Evolutionary conservation across 176 grass and related monocot genomes (phyloP).

Genomic region (Hsuehochloa calcarea): DNA sequence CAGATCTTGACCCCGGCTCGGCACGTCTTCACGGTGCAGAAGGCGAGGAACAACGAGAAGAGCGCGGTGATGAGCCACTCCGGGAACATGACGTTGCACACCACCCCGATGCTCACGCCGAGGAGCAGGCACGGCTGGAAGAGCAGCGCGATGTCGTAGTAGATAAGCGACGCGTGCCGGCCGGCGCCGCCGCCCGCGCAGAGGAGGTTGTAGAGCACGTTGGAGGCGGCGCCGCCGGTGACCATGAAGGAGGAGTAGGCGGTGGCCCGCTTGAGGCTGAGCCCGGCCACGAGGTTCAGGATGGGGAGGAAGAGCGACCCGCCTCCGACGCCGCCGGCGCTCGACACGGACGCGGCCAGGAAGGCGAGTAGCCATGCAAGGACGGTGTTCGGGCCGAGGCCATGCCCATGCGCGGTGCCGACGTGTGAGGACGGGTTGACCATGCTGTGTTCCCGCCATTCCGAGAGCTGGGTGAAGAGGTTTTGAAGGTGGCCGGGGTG

Average conservation of each 20-base stretch:
- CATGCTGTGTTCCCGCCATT: slow-evolving; percentile 47
- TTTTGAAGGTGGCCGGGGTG: slow-evolving; percentile 15
- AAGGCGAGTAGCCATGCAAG: slow-evolving; percentile 54
- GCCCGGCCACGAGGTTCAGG: slow-evolving; percentile 58
- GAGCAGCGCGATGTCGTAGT: slow-evolving; percentile 70
- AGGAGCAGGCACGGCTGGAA: slow-evolving; percentile 79
- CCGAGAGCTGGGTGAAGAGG: slow-evolving; percentile 33
- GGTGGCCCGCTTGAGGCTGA: slow-evolving; percentile 64
- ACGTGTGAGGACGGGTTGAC: not conserved
- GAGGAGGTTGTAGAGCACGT: slow-evolving; percentile 65
- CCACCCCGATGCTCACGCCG: slow-evolving; percentile 75
- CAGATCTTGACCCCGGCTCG: slow-evolving; percentile 65
- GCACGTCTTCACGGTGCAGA: slow-evolving; percentile 63
- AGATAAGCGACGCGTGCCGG: slow-evolving; percentile 29
- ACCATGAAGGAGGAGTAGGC: slow-evolving; percentile 79
- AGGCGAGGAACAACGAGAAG: slow-evolving; percentile 66
- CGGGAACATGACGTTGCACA: slow-evolving; percentile 79
- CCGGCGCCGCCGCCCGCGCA: not conserved
- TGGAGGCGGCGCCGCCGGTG: slow-evolving; percentile 54
- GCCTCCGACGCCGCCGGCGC: slow-evolving; percentile 64
- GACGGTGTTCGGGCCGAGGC: not conserved
- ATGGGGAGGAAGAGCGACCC: slow-evolving; percentile 83
- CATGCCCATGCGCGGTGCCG: not conserved
- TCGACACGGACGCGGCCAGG: slow-evolving; percentile 63
- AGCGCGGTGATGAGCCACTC: slow-evolving; percentile 84